Evolutionary conservation across 1,139 yeast species (phyloP).

Genomic region (Ogataea hybrid): DNA sequence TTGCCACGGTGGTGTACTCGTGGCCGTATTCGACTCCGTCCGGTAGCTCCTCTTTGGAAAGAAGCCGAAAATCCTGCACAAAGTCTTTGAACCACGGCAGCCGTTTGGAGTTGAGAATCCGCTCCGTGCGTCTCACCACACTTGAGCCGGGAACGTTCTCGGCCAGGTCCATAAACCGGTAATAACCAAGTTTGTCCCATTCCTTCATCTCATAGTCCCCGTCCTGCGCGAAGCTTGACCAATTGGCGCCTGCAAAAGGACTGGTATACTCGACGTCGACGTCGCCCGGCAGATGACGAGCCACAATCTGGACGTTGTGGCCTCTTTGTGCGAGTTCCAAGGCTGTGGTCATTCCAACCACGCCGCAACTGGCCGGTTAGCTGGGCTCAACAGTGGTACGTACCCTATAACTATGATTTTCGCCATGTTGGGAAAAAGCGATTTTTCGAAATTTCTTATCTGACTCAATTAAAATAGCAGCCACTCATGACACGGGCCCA

Average conservation of each 20-base stretch:
- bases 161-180: conserved; percentile 40
- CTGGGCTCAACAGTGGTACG: not conserved
- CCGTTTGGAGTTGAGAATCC: conserved; percentile 33
- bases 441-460: no score
- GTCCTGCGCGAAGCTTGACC: conserved; percentile 44
- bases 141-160: conserved; percentile 47
- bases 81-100: conserved; percentile 47
- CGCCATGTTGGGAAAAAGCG: conserved; percentile 7
- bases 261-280: no score
- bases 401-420: conserved; percentile 39
- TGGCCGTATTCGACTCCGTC: conserved; percentile 37
- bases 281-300: no score
- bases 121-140: conserved; percentile 35
- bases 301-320: no score
- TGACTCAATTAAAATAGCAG: no score
- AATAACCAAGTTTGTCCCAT: conserved; percentile 43
- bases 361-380: conserved; percentile 40
- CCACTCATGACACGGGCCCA: no score
- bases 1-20: conserved; percentile 46
- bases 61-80: conserved; percentile 36
- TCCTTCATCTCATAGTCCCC: conserved; percentile 37
- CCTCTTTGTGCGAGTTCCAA: no score
- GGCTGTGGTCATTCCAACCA: conserved; percentile 66
- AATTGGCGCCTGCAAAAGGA: conserved; percentile 86
- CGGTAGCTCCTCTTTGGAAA: conserved; percentile 34